Evolutionary conservation across 805 yeast species (phyloP).

Genomic region (Barnettozyma sucrosica): DNA sequence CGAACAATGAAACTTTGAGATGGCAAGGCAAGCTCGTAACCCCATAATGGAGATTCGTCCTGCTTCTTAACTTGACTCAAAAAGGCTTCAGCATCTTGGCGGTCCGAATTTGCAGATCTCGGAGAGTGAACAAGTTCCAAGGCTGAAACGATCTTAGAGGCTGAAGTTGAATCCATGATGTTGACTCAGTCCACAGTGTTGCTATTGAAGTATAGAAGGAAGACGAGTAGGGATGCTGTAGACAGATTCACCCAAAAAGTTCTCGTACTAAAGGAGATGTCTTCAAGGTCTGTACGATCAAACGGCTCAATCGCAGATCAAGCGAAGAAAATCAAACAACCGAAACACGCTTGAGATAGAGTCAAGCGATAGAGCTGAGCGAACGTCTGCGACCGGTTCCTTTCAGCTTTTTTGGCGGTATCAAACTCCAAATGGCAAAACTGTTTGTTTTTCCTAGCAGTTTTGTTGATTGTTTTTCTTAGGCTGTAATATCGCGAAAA

Average conservation of each 20-base stretch:
- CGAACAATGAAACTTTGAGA: constrained; percentile 67
- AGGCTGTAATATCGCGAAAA: constrained; percentile 5
- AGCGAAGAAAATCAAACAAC: neutral
- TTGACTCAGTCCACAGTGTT: neutral
- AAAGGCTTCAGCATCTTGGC: constrained; percentile 56
- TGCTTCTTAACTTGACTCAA: constrained; percentile 70
- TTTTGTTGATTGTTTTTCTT: constrained; percentile 2
- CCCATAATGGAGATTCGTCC: constrained; percentile 88
- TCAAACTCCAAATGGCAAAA: neutral
- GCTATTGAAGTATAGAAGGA: neutral
- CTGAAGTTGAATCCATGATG: constrained; percentile 59
- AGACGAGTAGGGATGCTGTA: neutral
- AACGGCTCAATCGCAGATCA: neutral
- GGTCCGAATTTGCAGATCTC: constrained; percentile 49
- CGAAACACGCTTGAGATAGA: neutral
- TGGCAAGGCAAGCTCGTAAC: constrained; percentile 72
- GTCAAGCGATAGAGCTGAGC: neutral
- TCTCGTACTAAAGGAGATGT: too few relatives aligned
- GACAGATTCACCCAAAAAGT: neutral
- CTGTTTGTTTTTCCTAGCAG: neutral
- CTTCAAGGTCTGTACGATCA: too few relatives aligned
- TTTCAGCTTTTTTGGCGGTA: neutral
- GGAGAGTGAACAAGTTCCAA: constrained; percentile 69
- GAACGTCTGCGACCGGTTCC: neutral
- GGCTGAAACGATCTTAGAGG: constrained; percentile 71